Base-by-base conservation (phyloP, 2,329 filamentous ascomycete genomes). In the Sordariomycetes sp. region DNA sequence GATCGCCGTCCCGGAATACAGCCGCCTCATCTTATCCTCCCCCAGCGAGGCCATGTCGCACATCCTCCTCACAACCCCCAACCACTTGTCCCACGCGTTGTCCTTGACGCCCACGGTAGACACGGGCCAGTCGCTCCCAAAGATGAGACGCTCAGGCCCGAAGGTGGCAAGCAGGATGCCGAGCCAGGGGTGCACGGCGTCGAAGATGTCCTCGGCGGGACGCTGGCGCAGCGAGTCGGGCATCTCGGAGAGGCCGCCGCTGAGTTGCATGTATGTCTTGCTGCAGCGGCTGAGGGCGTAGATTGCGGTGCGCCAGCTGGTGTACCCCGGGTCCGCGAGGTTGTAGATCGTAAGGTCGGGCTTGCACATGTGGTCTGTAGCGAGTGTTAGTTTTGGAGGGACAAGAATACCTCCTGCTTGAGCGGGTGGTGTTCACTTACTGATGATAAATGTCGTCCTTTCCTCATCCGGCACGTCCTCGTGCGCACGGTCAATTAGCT, bases 91-190 rank as follows among this genome's bases (percentile, higher is more conserved):
- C 90, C 90, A 96, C 35, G 87, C 84, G 24, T 74, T 70, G 53
- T 77, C 73, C 50, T 75, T 76, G 1, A 64, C 57, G 62, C 68
- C 64, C 28, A 56, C 73, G 61, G 89, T 91, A 71, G 90, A 95
- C 1, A 96, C 86, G 2, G 92, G 91, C 92, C 92, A 97, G 69
- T 96, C 90, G 62, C 87, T 91, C 25, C 86, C 91, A 69, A 94
- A 96, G 85, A 97, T 90, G 66, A 94, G 78, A 61, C 89, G 78
- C 24, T 74, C 67, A 0, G 86, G 72, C 1, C 87, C 84, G 65
- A 96, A 96, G 1, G 79, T 79, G 32, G 83, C 79, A 56, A 95
- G 80, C 0, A 91, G 73, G 56, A 86, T 80, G 60, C 84, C 80
- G 2, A 89, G 78, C 85, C 89, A 95, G 25, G 85, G 84, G 59